A percentile compares a stretch with the other conserved stretches of the same genome.
Evolutionary conservation across 768 basidiomycete species (phyloP).

Genomic region (Lyophyllum atratum): DNA sequence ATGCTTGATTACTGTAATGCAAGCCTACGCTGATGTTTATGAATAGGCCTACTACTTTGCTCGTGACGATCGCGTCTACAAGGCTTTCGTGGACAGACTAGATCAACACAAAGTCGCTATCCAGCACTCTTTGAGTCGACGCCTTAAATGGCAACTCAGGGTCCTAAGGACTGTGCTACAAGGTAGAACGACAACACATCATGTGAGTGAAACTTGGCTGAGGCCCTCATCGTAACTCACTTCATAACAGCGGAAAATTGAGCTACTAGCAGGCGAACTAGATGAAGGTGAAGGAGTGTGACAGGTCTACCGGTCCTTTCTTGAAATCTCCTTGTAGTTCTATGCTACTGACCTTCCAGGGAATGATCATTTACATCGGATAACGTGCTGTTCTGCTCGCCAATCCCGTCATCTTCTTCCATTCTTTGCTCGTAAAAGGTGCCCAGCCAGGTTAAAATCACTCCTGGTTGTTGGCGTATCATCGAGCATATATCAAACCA

Average conservation of each 20-base stretch:
- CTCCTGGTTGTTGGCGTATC: constrained; percentile 72
- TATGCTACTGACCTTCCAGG: constrained; percentile 17
- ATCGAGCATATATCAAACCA: constrained; percentile 64
- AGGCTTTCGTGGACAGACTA: constrained; percentile 58
- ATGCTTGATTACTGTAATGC: constrained; percentile 21
- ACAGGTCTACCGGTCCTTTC: constrained; percentile 16
- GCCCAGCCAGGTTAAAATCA: constrained; percentile 62
- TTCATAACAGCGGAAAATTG: constrained; percentile 57
- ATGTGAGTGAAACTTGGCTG: constrained; percentile 43
- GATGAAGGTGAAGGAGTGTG: constrained; percentile 63
- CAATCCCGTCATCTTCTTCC: neutral
- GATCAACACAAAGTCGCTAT: constrained; percentile 47
- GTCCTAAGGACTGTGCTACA: constrained; percentile 64
- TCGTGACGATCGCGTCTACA: constrained; percentile 85
- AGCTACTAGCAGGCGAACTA: constrained; percentile 58
- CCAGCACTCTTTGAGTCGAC: constrained; percentile 48
- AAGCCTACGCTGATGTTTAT: neutral
- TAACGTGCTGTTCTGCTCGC: neutral
- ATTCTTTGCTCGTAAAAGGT: constrained; percentile 72
- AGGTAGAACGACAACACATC: constrained; percentile 64
- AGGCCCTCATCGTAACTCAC: constrained; percentile 3
- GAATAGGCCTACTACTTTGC: constrained; percentile 88
- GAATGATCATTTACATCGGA: neutral
- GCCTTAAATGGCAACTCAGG: constrained; percentile 72
- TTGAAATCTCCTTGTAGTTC: constrained; percentile 2